These are phyloP conservation scores for Chrysophaeum taylorii DNA, from an alignment of 352 stramenopile species.

Conservation along the genomic window DNA sequence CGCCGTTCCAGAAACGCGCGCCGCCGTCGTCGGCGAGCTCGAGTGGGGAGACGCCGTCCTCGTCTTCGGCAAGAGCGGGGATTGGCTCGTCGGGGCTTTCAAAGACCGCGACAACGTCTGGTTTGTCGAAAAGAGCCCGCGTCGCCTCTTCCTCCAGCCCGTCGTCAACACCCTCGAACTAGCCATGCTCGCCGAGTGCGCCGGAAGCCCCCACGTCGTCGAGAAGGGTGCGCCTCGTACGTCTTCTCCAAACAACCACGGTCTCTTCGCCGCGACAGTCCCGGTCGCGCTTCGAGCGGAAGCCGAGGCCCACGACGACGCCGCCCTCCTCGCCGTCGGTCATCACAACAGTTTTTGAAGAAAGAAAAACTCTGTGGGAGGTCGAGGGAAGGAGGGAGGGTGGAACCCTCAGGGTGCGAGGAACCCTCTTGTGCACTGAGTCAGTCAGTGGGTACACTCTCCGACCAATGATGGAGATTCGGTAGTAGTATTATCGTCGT, in stretches of 20 bases:
- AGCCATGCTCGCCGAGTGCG: neutral
- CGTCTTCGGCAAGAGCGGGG: neutral
- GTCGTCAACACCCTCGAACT: neutral
- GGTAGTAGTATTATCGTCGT: no score
- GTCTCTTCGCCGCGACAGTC: neutral
- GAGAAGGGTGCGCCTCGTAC: neutral
- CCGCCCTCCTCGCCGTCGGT: neutral
- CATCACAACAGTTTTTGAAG: no score
- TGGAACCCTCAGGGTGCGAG: no score
- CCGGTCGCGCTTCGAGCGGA: neutral
- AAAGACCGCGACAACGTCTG: constrained; percentile 2
- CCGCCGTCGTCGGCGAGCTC: neutral
- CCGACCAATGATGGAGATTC: no score
- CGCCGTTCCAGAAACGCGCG: neutral
- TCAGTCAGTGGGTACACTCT: no score
- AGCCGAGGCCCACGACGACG: neutral
- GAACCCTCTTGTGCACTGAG: no score
- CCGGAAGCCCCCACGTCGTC: neutral
- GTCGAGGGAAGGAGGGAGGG: no score
- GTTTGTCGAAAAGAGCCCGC: neutral
- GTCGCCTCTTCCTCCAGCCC: neutral
- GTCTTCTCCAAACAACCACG: neutral
- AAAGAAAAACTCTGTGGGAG: no score
- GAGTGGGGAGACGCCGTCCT: constrained; percentile 1
- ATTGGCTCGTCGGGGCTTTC: constrained; percentile 1